Conservation (phyloP, 139 green algal genomes). For the Chlamydomonas urium region DNA sequence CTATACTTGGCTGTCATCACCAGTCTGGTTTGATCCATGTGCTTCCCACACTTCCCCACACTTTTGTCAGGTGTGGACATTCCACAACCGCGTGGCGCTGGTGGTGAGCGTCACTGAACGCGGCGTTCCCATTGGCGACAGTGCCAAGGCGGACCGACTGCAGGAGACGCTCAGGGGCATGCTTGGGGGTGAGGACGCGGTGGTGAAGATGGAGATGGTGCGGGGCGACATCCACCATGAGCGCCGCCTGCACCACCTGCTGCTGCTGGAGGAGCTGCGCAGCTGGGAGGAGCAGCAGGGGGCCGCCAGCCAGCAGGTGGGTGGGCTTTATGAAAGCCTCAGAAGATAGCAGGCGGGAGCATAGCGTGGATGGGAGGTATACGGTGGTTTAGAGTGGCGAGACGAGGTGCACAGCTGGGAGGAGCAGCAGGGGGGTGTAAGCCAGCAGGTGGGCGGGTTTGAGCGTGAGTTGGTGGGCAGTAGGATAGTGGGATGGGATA, state of each 20-base stretch:
- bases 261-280: constrained; percentile 73
- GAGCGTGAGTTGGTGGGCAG: no score
- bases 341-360: no score
- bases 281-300: constrained; percentile 42
- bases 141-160: constrained; percentile 55
- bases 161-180: constrained; percentile 64
- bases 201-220: constrained; percentile 60
- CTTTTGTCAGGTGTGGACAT: constrained; percentile 90
- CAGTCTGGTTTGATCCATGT: no score
- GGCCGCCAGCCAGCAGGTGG: no score
- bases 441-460: no score
- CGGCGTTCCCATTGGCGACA: constrained; percentile 53
- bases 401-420: constrained; percentile 58
- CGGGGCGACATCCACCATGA: constrained; percentile 80
- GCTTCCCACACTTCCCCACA: no score
- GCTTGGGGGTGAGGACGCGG: constrained; percentile 51
- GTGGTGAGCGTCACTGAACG: constrained; percentile 77
- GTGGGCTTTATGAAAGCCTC: no score
- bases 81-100: constrained; percentile 67
- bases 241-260: constrained; percentile 84
- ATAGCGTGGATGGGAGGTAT: no score
- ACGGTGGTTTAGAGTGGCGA: no score
- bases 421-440: no score
- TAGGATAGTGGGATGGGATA: no score
- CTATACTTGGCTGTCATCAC: neutral